These are phyloP conservation scores for Globisporangium perplexum DNA, from an alignment of 352 stramenopile species.

Conservation along the genomic window DNA sequence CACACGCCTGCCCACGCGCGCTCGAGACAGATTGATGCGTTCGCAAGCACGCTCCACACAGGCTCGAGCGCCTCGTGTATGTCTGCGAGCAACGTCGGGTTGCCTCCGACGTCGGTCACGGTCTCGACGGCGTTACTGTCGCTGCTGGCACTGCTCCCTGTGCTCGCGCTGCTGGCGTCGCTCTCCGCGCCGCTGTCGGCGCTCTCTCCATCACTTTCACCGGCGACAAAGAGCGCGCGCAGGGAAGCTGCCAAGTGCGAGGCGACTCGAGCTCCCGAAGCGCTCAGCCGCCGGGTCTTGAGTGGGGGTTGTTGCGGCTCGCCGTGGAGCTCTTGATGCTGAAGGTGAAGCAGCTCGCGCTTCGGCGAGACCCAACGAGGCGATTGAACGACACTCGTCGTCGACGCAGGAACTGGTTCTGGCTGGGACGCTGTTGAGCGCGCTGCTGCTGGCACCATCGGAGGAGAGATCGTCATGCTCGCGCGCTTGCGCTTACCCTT, in stretches of 20 bases:
- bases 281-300: conserved; percentile 9
- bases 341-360: conserved; percentile 2
- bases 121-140: not conserved
- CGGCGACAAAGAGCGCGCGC: conserved; percentile 3
- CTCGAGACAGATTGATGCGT: conserved; percentile 10
- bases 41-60: conserved; percentile 6
- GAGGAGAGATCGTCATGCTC: conserved; percentile 13
- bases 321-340: not conserved
- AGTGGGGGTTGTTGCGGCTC: conserved; percentile 9
- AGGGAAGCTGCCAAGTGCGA: conserved; percentile 1
- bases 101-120: not conserved
- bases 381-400: not conserved
- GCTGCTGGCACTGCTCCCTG: not conserved
- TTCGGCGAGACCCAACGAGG: conserved; percentile 9
- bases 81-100: conserved; percentile 10
- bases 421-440: not conserved
- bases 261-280: conserved; percentile 2
- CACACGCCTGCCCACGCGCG: not conserved
- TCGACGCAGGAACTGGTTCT: not conserved
- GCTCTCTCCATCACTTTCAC: not conserved
- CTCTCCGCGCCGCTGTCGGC: not conserved
- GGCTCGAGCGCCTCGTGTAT: conserved; percentile 10
- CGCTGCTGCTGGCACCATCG: not conserved
- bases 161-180: not conserved
- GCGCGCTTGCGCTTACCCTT: conserved; percentile 8